Evolutionary conservation across 2,329 filamentous ascomycete genomes (phyloP).

Genomic region (Fulvia fulva): DNA sequence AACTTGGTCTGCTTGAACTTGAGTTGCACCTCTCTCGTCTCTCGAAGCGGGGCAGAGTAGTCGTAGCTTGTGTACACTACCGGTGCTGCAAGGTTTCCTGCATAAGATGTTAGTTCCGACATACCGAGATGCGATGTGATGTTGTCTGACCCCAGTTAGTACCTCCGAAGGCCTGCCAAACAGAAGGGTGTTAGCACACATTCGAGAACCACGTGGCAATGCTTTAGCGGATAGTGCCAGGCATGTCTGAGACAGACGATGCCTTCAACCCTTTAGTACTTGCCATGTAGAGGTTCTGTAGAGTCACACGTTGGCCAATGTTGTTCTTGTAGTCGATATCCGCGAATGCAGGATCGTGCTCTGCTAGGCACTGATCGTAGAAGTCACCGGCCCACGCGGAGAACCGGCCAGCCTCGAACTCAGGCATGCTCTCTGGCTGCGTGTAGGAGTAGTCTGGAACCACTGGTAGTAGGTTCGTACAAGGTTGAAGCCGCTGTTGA

Average conservation of each 20-base stretch:
- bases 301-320: conserved; percentile 57
- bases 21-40: conserved; percentile 54
- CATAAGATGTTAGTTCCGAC: background rate
- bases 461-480: conserved; percentile 49
- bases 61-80: conserved; percentile 57
- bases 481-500: conserved; percentile 50
- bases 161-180: conserved; percentile 60
- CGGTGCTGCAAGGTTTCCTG: conserved; percentile 2
- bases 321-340: conserved; percentile 63
- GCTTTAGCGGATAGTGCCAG: no score
- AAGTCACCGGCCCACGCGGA: conserved; percentile 56
- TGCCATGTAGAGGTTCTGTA: conserved; percentile 62
- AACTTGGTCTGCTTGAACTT: conserved; percentile 65
- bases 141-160: conserved; percentile 29
- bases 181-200: no score
- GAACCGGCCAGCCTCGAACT: conserved; percentile 57
- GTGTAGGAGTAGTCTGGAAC: conserved; percentile 35
- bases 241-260: no score
- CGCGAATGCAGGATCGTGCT: conserved; percentile 47
- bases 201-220: no score
- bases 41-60: conserved; percentile 59
- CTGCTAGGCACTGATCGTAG: conserved; percentile 50
- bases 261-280: no score
- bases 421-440: conserved; percentile 54
- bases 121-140: background rate